These are phyloP conservation scores for Vitis amurensis DNA, from an alignment of 164 flowering plant species.

Conservation along the genomic window DNA sequence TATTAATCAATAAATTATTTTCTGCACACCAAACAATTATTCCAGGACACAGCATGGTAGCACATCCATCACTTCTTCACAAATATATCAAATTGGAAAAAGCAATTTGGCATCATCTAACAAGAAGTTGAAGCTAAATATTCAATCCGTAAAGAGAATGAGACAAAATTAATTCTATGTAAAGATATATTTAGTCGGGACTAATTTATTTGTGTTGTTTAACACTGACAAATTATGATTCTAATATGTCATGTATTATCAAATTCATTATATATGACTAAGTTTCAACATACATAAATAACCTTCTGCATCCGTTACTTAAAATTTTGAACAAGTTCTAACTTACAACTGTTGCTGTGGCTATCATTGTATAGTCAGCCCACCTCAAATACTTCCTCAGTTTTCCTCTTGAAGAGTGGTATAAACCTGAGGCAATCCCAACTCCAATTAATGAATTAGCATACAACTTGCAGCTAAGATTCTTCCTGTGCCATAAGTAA, in stretches of 20 bases:
- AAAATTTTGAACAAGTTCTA: not conserved
- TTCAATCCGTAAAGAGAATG: not conserved
- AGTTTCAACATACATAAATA: not conserved
- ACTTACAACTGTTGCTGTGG: constrained; percentile 89
- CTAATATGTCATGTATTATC: not conserved
- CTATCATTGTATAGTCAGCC: constrained; percentile 98
- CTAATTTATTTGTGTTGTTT: not conserved
- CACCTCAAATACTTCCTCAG: constrained; percentile 73
- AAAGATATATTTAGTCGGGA: not conserved
- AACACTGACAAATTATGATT: not conserved
- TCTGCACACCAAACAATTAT: not conserved
- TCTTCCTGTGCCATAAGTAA: constrained; percentile 57
- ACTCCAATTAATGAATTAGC: constrained; percentile 97
- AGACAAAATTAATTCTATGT: not conserved
- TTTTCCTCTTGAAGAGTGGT: constrained; percentile 88
- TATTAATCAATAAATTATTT: no score
- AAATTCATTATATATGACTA: not conserved
- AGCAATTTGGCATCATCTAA: not conserved
- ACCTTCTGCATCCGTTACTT: no score
- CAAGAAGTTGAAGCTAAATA: constrained; percentile 1
- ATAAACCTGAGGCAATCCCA: constrained; percentile 89
- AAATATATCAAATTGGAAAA: not conserved
- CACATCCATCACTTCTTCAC: not conserved
- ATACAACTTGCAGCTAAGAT: constrained; percentile 61
- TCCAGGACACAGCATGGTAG: not conserved